phyloP scores from a whole-genome alignment of 768 basidiomycete genomes.

The Lactifluus pinguis region DNA sequence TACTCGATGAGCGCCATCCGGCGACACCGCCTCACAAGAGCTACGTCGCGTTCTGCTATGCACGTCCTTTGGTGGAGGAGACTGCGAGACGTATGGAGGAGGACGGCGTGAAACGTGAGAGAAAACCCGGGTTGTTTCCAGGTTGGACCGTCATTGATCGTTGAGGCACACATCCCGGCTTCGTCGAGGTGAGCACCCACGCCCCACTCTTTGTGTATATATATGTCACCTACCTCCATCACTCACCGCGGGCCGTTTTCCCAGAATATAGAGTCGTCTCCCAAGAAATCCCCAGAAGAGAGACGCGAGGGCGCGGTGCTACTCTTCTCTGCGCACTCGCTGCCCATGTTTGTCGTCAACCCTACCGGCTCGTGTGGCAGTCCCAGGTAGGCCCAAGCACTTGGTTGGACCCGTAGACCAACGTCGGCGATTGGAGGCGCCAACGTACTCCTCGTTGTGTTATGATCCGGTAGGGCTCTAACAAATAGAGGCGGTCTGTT shows the following conservation, averaged over 20 bases:
- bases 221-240: not conserved
- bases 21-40: slow-evolving; percentile 90
- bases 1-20: slow-evolving; percentile 93
- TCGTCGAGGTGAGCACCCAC: slow-evolving; percentile 68
- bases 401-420: slow-evolving; percentile 98
- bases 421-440: slow-evolving; percentile 61
- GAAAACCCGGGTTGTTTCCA: slow-evolving; percentile 51
- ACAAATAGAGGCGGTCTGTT: slow-evolving; percentile 61
- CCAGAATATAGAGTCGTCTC: slow-evolving; percentile 75
- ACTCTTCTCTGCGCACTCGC: slow-evolving; percentile 93
- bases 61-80: slow-evolving; percentile 77
- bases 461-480: slow-evolving; percentile 24
- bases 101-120: slow-evolving; percentile 82
- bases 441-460: slow-evolving; percentile 86
- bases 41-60: slow-evolving; percentile 95
- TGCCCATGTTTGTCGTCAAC: slow-evolving; percentile 97
- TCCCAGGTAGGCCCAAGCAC: slow-evolving; percentile 94
- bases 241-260: slow-evolving; percentile 77
- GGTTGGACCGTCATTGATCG: slow-evolving; percentile 97
- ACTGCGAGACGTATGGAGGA: slow-evolving; percentile 74
- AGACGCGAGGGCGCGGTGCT: slow-evolving; percentile 69
- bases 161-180: slow-evolving; percentile 93
- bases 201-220: slow-evolving; percentile 6
- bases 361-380: slow-evolving; percentile 95
- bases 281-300: slow-evolving; percentile 67